Evolutionary conservation across 2,329 filamentous ascomycete genomes (phyloP), one percentile per base, ranked within the genome.

Genomic region (Phyllosticta citribraziliensis): DNA sequence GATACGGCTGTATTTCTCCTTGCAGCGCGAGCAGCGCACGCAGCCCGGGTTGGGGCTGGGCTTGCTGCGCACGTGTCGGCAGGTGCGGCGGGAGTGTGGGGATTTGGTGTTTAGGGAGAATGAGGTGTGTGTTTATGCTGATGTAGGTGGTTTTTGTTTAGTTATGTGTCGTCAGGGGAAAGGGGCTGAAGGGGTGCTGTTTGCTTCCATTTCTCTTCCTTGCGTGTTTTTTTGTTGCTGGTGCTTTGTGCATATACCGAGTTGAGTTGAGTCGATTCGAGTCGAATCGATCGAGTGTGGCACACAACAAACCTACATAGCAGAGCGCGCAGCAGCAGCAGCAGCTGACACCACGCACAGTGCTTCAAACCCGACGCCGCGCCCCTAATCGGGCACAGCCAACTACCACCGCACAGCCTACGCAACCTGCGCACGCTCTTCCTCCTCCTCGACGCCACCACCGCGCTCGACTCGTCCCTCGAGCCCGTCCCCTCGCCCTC

Each of bases 81-180:
- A 69, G 14, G 67, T 78, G 54, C 75, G 79, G 63, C 66, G 74
- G 55, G 78, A 80, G 66, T 74, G 76, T 4, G 72, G 71, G 25
- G 69, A 75, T 57, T 67, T 73, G 55, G 78, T 79, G 64, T 80
- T 77, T 66, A 73, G 74, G 51, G 69, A 70, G 5, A 73, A 77
- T 64, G 75, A 72, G 11, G 79, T 80, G 65, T 74, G 50, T 17
- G 33, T 47, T 8, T 51, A 51, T 19, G 55, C 55, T 17, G 27
- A 62, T 52, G 60, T 62, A 58, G 1, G 27, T 30, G 27, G 27
- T 8, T 30, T 6, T 30, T 6, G 9, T 30, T 30, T 30, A 8
- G 5, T 27, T 27, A 3, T 27, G 6, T 6, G 27, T 30, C 3
- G 22, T 22, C 3, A 3, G 22, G 22, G 22, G 22, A 3, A 22